Base-by-base conservation (phyloP, 164 flowering plant genomes). In the Umbellularia californica region DNA sequence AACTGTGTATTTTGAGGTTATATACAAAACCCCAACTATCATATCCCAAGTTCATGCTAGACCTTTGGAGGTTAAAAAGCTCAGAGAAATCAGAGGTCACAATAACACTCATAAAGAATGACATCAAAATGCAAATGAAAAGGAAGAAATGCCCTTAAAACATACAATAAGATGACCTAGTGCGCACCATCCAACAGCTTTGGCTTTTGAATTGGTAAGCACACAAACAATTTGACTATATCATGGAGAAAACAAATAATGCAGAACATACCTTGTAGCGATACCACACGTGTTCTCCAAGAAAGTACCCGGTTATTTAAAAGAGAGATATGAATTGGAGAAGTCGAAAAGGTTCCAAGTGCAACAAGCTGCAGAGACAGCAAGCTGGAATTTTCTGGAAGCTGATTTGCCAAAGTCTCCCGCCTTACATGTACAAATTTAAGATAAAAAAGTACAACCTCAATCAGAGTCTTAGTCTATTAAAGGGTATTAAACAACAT, bases 271-370 rank as follows among this genome's bases (percentile, higher is more conserved):
- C 99, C 99, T 85, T 86, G 81, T 47, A 62, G 70, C 67, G 95
- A 87, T 68, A 83, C 70, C 63, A 95, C 80, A 14, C 92, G 89
- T 41, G 97, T 87, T 81, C 90, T 90, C 93, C 96, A 95, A 71
- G 98, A 92, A 85, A 87, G 79, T 58, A 83, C 71, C 73, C 69
- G 83, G 72, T 87, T 70, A 83, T 85, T 81, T 55, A 72, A 65
- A 68, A 86, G 86, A 74, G 90, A 84, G 63, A 93, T 69, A 67
- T 83, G 83, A 75, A 95, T 80, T 65, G 90, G 86, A 82, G 89
- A 86, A 69, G 96, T 95, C 52, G 83, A 80, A 72, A 87, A 85
- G 52, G 79, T 71, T 72, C 88, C 92, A 79, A 28, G 81, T 69
- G 55, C 77, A 58, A 81, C 77, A 76, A 95, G 95, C 81, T 87